Evolutionary conservation across 164 flowering plant species (phyloP).

Genomic region (Pachysandra terminalis): DNA sequence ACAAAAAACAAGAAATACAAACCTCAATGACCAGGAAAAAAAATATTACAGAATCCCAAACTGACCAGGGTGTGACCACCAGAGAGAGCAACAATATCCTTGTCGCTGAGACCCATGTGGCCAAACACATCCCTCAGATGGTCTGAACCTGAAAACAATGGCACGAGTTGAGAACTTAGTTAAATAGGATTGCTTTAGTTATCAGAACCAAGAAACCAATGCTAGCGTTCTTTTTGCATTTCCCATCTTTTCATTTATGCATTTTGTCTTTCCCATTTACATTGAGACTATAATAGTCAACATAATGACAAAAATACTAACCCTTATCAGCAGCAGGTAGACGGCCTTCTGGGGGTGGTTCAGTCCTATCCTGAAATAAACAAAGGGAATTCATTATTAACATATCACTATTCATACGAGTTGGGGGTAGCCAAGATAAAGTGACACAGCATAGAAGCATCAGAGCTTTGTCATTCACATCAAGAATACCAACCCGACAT

Average conservation of each 20-base stretch:
- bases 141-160: constrained; percentile 35
- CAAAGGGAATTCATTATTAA: neutral
- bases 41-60: neutral
- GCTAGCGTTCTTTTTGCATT: too few relatives aligned
- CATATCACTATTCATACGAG: neutral
- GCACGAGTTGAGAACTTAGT: too few relatives aligned
- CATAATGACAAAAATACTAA: constrained; percentile 18
- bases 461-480: too few relatives aligned
- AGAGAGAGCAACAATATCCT: constrained; percentile 57
- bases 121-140: constrained; percentile 50
- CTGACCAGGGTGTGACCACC: constrained; percentile 61
- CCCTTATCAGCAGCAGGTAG: constrained; percentile 93
- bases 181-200: too few relatives aligned
- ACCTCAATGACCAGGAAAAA: neutral
- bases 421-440: neutral
- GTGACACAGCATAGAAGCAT: neutral
- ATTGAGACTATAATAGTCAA: too few relatives aligned
- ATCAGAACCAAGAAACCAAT: too few relatives aligned
- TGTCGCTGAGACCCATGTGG: constrained; percentile 51
- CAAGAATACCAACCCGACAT: too few relatives aligned
- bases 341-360: constrained; percentile 92
- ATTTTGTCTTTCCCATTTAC: too few relatives aligned
- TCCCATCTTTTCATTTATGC: too few relatives aligned
- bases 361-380: constrained; percentile 64
- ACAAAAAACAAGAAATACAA: too few relatives aligned